Evolutionary conservation across 2,329 filamentous ascomycete genomes (phyloP), one percentile per base, ranked within the genome.

Genomic region (Helotiales sp.): DNA sequence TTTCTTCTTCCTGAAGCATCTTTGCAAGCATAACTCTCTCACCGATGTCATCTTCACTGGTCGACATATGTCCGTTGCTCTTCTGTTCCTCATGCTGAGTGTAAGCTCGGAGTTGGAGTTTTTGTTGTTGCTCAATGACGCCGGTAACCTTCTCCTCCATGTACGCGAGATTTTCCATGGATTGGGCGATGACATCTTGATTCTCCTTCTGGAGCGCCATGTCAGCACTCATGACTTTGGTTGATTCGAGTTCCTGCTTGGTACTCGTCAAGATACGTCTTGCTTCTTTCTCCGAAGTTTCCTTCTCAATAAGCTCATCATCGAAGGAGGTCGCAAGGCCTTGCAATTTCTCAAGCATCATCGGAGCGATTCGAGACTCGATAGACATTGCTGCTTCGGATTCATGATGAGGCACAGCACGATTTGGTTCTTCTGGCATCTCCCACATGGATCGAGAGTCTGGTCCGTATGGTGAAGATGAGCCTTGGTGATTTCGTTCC

Each of bases 221-320:
- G n/a, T 87, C 85, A 40, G 83, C 80, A 30, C 61, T 63, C 34
- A 89, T 85, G 66, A 87, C 84, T 13, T 84, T 85, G 17, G 91
- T 81, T 0, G 82, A 80, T 52, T 86, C 84, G 3, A 93, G 82
- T 75, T 95, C 92, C 34, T 86, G 83, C 69, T 91, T 87, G 0
- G 91, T 89, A 71, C 89, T 90, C 68, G 84, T 83, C 17, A 93
- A 82, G 64, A 90, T 87, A 17, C 87, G 84, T 59, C 86, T 86
- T 2, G 89, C 89, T 76, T 92, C 91, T 28, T 85, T 85, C 74
- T 91, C 89, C 2, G 88, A 88, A 20, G 86, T 84, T 61, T 93
- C 88, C 75, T 92, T 93, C 71, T 93, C 91, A 61, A 86, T 85
- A 73, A 92, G 87, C 76, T 95, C 91, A 30, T 89, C 86, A 66